Base-by-base conservation (phyloP, 192 early-diverging fungal genomes). In the Pilobolus umbonatus region DNA sequence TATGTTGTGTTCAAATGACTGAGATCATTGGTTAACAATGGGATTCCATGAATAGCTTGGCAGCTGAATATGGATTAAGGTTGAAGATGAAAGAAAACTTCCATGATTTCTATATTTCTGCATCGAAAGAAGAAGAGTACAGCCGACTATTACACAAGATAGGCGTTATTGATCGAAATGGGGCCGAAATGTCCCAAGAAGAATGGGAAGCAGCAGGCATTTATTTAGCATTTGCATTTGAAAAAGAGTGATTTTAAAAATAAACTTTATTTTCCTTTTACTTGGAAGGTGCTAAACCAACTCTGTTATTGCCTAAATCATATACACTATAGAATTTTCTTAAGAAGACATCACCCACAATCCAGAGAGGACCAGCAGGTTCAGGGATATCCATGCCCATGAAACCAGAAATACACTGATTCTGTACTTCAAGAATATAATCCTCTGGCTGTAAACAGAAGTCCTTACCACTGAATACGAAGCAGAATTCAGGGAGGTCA, bases 121-220 rank as follows among this genome's bases (percentile, higher is more conserved):
- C 85, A 26, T 66, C 78, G 28, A 70, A 72, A 46, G 71, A 84
- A 30, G 54, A 65, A 4, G 72, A 81, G n/a, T 69, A 73, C 42
- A 68, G 79, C 15, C 71, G 80, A 49, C 66, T 95, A 43, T 66
- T 99, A 25, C 77, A 83, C 43, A 62, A 82, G 8, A 98, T 99
- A 91, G 80, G 82, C 12, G 94, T 97, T 0, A 62, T 99, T 11
- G 80, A 86, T 19, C 80, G 77, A 4, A 83, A 83, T 1, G 10
- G 19, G 11, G 77, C 77, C 6, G 66, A 65, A 28, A 83, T 98
- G 32, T 81, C 85, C 1, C 58, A 66, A 0, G 93, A 93, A 30
- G 91, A 99, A 64, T 99, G 96, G 96, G 94, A 98, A 53, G 91
- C 89, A 3, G 82, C 87, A 19, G 88, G 90, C 5, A 60, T 90